Percentiles rank a stretch among this genome's conserved stretches.
These are phyloP conservation scores for Nectriaceae sp. DNA, from an alignment of 2,329 filamentous ascomycete species.

Conservation along the genomic window DNA sequence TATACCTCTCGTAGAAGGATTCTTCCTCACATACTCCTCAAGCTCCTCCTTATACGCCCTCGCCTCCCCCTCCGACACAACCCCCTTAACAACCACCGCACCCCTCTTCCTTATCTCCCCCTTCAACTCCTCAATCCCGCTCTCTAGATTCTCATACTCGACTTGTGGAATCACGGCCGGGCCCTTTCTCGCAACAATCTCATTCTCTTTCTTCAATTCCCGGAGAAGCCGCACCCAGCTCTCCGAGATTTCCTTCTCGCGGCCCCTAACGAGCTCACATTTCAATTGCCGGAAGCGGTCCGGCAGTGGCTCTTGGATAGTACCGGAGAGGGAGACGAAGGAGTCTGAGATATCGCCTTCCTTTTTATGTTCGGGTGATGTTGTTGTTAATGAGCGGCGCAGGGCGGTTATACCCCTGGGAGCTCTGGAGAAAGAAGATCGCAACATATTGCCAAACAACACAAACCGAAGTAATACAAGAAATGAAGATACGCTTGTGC, in stretches of 20 bases:
- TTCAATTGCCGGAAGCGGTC: slow-evolving; percentile 59
- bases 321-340: slow-evolving; percentile 60
- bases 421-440: slow-evolving; percentile 17
- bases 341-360: slow-evolving; percentile 65
- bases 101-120: slow-evolving; percentile 62
- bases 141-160: slow-evolving; percentile 47
- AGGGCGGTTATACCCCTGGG: slow-evolving; percentile 8
- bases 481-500: not conserved
- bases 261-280: slow-evolving; percentile 49
- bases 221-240: slow-evolving; percentile 53
- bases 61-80: slow-evolving; percentile 64
- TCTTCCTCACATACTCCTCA: slow-evolving; percentile 65
- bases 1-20: slow-evolving; percentile 58
- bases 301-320: slow-evolving; percentile 48
- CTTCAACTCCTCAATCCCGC: slow-evolving; percentile 35
- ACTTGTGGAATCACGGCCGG: slow-evolving; percentile 55
- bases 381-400: slow-evolving; percentile 18
- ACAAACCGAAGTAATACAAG: not conserved
- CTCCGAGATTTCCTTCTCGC: slow-evolving; percentile 47
- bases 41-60: slow-evolving; percentile 65
- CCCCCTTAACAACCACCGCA: slow-evolving; percentile 64
- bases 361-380: slow-evolving; percentile 41
- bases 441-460: slow-evolving; percentile 20
- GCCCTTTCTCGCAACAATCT: slow-evolving; percentile 45
- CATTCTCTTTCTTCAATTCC: slow-evolving; percentile 48